These are phyloP conservation scores for Coemansia nantahalensis DNA, from an alignment of 192 early-diverging fungal genomes.

Conservation along the genomic window DNA sequence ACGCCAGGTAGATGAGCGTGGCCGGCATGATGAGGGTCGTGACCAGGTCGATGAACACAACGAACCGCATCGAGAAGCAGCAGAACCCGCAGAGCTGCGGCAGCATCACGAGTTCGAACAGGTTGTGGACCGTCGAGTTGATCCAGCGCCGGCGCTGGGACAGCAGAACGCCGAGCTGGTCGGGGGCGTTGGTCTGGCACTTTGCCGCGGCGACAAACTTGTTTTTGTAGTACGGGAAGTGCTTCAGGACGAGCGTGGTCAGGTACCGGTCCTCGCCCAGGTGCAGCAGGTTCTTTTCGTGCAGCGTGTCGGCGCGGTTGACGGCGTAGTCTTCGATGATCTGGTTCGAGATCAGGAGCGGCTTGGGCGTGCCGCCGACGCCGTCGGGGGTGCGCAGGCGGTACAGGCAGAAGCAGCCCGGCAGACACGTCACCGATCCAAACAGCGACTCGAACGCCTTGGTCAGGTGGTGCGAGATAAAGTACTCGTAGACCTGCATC, in stretches of 20 bases:
- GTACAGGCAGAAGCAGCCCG: constrained; percentile 99
- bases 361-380: constrained; percentile 64
- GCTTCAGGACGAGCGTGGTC: constrained; percentile 92
- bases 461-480: constrained; percentile 93
- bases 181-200: constrained; percentile 93
- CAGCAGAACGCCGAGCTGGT: constrained; percentile 86
- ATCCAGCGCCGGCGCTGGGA: constrained; percentile 99
- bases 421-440: constrained; percentile 95
- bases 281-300: constrained; percentile 98
- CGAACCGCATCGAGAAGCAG: constrained; percentile 96
- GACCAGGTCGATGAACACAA: constrained; percentile 93
- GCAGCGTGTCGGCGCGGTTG: constrained; percentile 93
- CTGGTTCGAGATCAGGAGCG: constrained; percentile 83
- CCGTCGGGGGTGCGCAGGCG: constrained; percentile 81
- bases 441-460: constrained; percentile 98
- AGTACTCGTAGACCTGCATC: constrained; percentile 99
- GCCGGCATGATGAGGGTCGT: constrained; percentile 93
- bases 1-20: constrained; percentile 82
- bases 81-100: constrained; percentile 95
- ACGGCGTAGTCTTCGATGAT: constrained; percentile 93
- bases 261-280: constrained; percentile 99
- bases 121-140: constrained; percentile 99
- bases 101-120: constrained; percentile 89
- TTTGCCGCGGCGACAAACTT: constrained; percentile 91
- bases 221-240: constrained; percentile 96